phyloP scores from a whole-genome alignment of 2,329 filamentous ascomycete genomes.

The Aureobasidium sp. region DNA sequence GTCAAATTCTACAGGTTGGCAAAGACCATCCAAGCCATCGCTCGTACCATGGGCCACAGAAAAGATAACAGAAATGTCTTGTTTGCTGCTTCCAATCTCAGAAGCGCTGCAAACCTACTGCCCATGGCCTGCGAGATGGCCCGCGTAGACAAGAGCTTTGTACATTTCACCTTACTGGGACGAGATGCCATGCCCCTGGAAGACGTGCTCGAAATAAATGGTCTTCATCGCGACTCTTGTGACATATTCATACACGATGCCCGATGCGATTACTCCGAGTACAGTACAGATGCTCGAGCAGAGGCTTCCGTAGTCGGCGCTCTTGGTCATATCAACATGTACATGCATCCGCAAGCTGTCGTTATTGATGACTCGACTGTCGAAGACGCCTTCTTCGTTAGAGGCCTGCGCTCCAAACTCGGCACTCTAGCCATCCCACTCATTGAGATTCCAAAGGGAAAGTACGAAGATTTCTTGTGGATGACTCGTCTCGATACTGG shows the following conservation, averaged over 20 bases:
- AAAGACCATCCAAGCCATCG: conserved; percentile 53
- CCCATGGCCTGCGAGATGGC: conserved; percentile 87
- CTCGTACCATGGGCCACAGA: conserved; percentile 46
- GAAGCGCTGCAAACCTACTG: conserved; percentile 64
- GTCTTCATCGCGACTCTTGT: conserved; percentile 61
- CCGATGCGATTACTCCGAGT: conserved; percentile 62
- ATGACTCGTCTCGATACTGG: conserved; percentile 67
- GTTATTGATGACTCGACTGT: conserved; percentile 60
- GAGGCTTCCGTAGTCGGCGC: conserved; percentile 57
- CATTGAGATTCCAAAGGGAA: conserved; percentile 64
- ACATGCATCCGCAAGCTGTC: conserved; percentile 69
- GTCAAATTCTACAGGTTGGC: conserved; percentile 63
- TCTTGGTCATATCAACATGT: conserved; percentile 63
- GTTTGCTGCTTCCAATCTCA: conserved; percentile 68
- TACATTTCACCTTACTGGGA: conserved; percentile 77
- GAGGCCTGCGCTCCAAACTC: conserved; percentile 51
- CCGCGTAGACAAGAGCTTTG: conserved; percentile 57
- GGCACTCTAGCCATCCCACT: conserved; percentile 50
- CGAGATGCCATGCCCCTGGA: conserved; percentile 61
- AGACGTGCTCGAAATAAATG: conserved; percentile 68
- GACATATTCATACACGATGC: conserved; percentile 64
- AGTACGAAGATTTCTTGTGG: conserved; percentile 63
- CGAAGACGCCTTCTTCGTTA: conserved; percentile 64
- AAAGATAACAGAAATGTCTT: conserved; percentile 62
- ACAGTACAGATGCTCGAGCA: conserved; percentile 65